Base-by-base conservation (phyloP, 2,329 filamentous ascomycete species). In the Geoglossum cookeanum region DNA sequence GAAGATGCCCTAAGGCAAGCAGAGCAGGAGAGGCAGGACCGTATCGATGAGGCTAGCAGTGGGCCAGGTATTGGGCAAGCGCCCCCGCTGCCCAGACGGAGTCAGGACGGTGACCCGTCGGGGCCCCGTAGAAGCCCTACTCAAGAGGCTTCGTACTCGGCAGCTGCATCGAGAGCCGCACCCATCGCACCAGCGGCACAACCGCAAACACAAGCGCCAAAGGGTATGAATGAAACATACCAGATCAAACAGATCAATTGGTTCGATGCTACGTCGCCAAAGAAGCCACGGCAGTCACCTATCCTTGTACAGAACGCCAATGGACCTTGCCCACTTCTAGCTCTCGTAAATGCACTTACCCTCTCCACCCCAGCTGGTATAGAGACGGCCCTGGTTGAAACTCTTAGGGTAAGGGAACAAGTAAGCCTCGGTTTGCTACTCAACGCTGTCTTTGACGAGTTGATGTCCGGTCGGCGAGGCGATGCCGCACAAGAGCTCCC, bases 251-350 rank as follows among this genome's bases (percentile, higher is more conserved):
- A 90, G 59, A 83, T 97, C 60, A 82, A 79, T 60, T 97, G 91
- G 90, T 75, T 82, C 59, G 87, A 96, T 67, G 69, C 74, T 1
- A 77, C 67, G 9, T 74, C 76, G 0, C 67, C 74, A 1, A 75
- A 78, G n/a, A 80, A 80, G 56, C 75, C 87, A 42, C 78, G 87
- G 48, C 77, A 78, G n/a, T 91, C 88, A 0, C 91, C 92, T 0
- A 88, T 97, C 58, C 73, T 97, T 45, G 82, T 94, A 3, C 91
- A 98, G 66, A 97, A 96, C 63, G 81, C 84, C 58, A 98, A 98
- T 64, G 92, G 92, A 0, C 92, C 92, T 0, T 98, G 92, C 68
- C 92, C 92, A 1, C 72, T 98, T 13, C 80, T 98, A 30, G 92
- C 92, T 1, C 75, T 98, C 4, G 90, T 97, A 59, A 98, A 98